Conservation (phyloP, 208 protist species). For the Acanthamoeba healyi region DNA sequence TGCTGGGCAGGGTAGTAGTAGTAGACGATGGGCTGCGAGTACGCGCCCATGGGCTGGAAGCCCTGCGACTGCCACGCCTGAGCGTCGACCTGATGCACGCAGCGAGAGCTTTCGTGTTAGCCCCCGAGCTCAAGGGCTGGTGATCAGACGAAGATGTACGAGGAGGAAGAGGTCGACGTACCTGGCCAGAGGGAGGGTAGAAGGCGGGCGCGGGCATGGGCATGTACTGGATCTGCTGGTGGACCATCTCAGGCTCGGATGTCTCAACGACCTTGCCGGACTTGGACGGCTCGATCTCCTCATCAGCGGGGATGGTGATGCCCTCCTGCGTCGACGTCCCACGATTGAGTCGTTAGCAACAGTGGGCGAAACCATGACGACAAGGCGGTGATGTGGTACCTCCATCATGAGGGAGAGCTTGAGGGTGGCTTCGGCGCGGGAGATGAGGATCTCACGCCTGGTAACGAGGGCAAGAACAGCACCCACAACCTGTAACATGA, state of each 20-base stretch:
- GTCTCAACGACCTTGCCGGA: neutral
- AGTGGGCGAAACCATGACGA: neutral
- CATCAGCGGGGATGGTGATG: constrained; percentile 52
- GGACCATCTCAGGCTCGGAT: neutral
- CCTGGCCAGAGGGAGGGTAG: neutral
- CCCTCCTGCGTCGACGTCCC: no score
- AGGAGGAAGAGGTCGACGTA: neutral
- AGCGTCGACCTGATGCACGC: neutral
- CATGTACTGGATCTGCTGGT: neutral
- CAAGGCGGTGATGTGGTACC: neutral
- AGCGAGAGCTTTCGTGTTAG: neutral
- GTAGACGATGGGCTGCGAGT: constrained; percentile 51
- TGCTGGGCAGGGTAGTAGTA: constrained; percentile 55
- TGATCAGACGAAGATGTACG: neutral
- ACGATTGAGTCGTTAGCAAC: neutral
- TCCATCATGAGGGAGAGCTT: constrained; percentile 33
- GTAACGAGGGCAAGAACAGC: constrained; percentile 42
- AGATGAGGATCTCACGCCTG: constrained; percentile 59
- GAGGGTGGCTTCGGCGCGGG: neutral
- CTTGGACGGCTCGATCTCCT: neutral
- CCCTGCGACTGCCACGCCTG: constrained; percentile 54
- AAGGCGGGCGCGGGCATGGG: constrained; percentile 14
- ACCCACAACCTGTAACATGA: constrained; percentile 47
- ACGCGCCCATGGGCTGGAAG: constrained; percentile 53
- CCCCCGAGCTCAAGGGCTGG: no score